Conservation (phyloP, 1,284 basidiomycete species). For the Naganishia sp. region DNA sequence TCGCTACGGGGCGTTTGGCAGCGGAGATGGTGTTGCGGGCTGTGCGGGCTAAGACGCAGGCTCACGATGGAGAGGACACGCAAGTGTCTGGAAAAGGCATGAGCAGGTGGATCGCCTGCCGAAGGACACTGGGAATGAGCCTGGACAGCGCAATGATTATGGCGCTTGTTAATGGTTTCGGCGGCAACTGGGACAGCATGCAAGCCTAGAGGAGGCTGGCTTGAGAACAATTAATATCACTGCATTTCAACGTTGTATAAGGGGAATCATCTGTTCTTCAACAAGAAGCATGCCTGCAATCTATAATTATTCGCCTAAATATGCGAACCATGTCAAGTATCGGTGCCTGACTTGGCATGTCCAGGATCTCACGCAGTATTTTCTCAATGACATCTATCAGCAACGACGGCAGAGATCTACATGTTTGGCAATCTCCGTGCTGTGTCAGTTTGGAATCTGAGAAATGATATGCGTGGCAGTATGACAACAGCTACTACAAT, state of each 20-base stretch:
- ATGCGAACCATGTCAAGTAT: not conserved
- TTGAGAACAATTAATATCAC: not conserved
- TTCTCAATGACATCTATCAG: too few relatives aligned
- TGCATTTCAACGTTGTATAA: slow-evolving; percentile 27
- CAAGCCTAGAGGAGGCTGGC: not conserved
- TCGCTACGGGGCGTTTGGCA: slow-evolving; percentile 53
- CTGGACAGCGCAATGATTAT: slow-evolving; percentile 46
- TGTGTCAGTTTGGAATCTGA: too few relatives aligned
- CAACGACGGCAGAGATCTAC: too few relatives aligned
- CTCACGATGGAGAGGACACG: slow-evolving; percentile 26
- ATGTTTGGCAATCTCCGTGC: too few relatives aligned
- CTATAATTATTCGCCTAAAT: not conserved
- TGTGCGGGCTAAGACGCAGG: slow-evolving; percentile 42
- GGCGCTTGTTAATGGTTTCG: slow-evolving; percentile 50
- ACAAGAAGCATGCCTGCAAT: slow-evolving; percentile 19
- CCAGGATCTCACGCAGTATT: too few relatives aligned
- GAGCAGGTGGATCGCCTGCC: slow-evolving; percentile 45
- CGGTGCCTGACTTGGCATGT: too few relatives aligned
- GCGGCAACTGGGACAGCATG: slow-evolving; percentile 46
- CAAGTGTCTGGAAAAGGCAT: slow-evolving; percentile 28
- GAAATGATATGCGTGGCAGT: not conserved
- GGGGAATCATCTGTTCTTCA: slow-evolving; percentile 17
- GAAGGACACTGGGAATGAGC: slow-evolving; percentile 50
- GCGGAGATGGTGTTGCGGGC: slow-evolving; percentile 52
- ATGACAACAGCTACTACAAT: slow-evolving; percentile 56